phyloP scores from a whole-genome alignment of 306 rosid genomes.

The Inga laurina region DNA sequence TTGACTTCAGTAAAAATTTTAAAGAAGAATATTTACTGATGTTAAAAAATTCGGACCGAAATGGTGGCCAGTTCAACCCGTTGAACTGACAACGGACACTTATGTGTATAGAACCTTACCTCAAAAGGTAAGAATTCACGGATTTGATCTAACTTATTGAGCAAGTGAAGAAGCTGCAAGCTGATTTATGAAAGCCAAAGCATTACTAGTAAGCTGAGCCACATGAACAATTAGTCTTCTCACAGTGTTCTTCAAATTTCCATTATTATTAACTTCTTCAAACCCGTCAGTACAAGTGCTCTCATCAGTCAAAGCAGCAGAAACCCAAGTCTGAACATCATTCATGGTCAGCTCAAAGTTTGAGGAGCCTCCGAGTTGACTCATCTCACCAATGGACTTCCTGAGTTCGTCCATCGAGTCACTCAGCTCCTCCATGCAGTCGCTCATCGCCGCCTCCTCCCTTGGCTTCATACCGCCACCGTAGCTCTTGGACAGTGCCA shows the following conservation, averaged over 20 bases:
- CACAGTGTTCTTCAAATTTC: conserved; percentile 41
- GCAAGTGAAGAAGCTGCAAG: conserved; percentile 36
- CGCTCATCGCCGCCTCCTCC: conserved; percentile 62
- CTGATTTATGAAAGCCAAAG: conserved; percentile 76
- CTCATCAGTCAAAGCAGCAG: conserved; percentile 78
- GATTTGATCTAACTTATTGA: not conserved
- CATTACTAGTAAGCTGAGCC: conserved; percentile 70
- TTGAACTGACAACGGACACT: not conserved
- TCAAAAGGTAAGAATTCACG: not conserved
- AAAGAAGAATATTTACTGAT: not conserved
- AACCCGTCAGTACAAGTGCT: conserved; percentile 73
- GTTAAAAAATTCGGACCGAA: not conserved
- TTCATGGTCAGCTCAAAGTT: conserved; percentile 45
- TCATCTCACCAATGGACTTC: conserved; percentile 60
- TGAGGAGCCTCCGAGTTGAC: conserved; percentile 4
- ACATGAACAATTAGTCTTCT: conserved; percentile 40
- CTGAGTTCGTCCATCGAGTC: conserved; percentile 58
- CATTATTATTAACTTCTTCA: conserved; percentile 35
- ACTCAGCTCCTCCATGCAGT: conserved; percentile 67
- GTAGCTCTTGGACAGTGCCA: conserved; percentile 33
- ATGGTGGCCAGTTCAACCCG: not conserved
- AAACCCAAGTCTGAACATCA: conserved; percentile 79
- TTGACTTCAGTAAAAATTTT: not conserved
- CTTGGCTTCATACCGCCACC: conserved; percentile 35
- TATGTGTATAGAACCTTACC: not conserved